Conservation (phyloP, 1,284 basidiomycete species). For the Ceratobasidium sp. region DNA sequence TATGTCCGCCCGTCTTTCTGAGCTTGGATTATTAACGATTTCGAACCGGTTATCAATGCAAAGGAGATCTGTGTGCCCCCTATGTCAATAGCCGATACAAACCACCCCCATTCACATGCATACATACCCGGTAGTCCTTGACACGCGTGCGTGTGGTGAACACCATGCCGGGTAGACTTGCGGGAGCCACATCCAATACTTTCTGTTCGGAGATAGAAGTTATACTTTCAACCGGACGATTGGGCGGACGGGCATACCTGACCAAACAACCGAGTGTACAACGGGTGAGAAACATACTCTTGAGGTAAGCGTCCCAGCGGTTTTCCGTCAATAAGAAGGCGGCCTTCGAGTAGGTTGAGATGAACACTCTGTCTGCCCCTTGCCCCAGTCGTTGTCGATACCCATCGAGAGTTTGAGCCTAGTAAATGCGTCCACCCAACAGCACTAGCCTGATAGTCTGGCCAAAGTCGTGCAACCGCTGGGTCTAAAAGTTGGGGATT, state of each 20-base stretch:
- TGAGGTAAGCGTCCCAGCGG: conserved; percentile 47
- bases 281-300: conserved; percentile 40
- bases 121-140: conserved; percentile 50
- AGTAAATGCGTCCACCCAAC: conserved; percentile 1
- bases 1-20: background rate
- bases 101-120: background rate
- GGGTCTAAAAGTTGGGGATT: background rate
- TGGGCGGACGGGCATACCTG: conserved; percentile 5
- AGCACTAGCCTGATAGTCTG: background rate
- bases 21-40: background rate
- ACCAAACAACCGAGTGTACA: conserved; percentile 47
- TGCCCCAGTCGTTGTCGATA: background rate
- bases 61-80: conserved; percentile 5
- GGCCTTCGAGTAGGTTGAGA: conserved; percentile 43
- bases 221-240: background rate
- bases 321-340: conserved; percentile 47
- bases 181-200: conserved; percentile 59
- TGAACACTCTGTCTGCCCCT: conserved; percentile 39
- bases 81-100: background rate
- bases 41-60: background rate
- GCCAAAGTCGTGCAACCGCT: background rate
- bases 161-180: conserved; percentile 57
- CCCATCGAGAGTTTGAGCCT: conserved; percentile 36
- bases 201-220: conserved; percentile 51
- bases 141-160: conserved; percentile 55